Base-by-base conservation (phyloP, 495 filamentous ascomycete species). In the Hypoxylon crocopeplum region DNA sequence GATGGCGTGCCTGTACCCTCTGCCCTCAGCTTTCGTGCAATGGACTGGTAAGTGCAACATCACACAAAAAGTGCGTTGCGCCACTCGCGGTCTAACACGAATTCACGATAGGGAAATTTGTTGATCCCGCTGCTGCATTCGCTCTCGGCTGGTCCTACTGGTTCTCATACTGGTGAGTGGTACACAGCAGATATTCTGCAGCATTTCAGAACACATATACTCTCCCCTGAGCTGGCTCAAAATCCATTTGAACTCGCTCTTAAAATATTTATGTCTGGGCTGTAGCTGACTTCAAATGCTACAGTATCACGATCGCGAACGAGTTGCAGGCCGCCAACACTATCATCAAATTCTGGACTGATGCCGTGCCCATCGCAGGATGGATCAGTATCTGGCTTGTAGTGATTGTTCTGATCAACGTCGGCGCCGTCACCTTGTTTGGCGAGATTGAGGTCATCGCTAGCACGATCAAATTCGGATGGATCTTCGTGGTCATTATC, bases 371-470 rank as follows among this genome's bases (percentile, higher is more conserved):
- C 29, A 67, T 75, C 24, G 83, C 77, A 22, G 78, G 70, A 12
- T 83, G 80, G 80, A 82, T 83, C 7, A 63, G 82, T 8, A 84
- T 82, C 41, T 89, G 86, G 71, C 84, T 89, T 54, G 75, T 80
- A 1, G 68, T 90, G 48, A 81, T 87, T 68, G 82, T 86, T 63
- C 73, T 86, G 2, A 48, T 87, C 36, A 88, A 88, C 56, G 75
- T 85, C 52, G 76, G 87, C 47, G 79, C 83, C 1, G 82, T 88
- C 8, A 68, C 73, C 4, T 75, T 84, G 37, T 88, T 84, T 60
- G 86, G 86, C 32, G 85, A 89, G 71, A 82, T 84, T 17, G 85
- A 86, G 63, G 87, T 88, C 65, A 70, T 78, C 60, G 87, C 86
- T 53, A 83, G 84, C 13, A 79, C 78, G 37, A 70, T 88, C 71